Conservation (phyloP, 176 grass and related monocot species). For the Zea luxurians region DNA sequence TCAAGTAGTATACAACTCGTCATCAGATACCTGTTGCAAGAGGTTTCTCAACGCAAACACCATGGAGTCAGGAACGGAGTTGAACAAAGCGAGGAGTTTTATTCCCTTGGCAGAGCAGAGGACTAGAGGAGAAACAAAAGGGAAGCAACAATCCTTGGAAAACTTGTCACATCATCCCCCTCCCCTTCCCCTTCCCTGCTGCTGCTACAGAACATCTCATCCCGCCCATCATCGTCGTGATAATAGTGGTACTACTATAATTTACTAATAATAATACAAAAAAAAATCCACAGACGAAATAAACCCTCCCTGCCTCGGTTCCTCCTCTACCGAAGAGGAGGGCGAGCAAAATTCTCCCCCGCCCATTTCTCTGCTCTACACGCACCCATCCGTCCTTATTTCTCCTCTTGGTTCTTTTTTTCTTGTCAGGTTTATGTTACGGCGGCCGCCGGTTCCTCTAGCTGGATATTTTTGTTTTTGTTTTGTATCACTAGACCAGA, state of each 20-base stretch:
- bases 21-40: no score
- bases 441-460: constrained; percentile 1
- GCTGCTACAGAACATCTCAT: not conserved
- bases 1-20: no score
- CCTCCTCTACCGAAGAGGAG: not conserved
- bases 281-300: constrained; percentile 21
- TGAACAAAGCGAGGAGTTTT: not conserved
- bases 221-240: not conserved
- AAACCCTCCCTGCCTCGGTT: not conserved
- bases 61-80: no score
- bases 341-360: constrained; percentile 23
- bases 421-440: constrained; percentile 24
- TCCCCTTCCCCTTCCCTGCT: not conserved
- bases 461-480: not conserved
- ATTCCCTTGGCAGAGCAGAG: constrained; percentile 2
- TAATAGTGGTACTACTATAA: not conserved
- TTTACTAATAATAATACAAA: not conserved
- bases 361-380: not conserved
- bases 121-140: not conserved
- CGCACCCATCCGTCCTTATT: constrained; percentile 1
- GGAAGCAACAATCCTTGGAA: constrained; percentile 42
- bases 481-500: not conserved
- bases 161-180: constrained; percentile 23
- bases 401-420: not conserved
- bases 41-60: no score